Evolutionary conservation across 2,329 filamentous ascomycete genomes (phyloP).

Genomic region (Pezizomycotina sp.): DNA sequence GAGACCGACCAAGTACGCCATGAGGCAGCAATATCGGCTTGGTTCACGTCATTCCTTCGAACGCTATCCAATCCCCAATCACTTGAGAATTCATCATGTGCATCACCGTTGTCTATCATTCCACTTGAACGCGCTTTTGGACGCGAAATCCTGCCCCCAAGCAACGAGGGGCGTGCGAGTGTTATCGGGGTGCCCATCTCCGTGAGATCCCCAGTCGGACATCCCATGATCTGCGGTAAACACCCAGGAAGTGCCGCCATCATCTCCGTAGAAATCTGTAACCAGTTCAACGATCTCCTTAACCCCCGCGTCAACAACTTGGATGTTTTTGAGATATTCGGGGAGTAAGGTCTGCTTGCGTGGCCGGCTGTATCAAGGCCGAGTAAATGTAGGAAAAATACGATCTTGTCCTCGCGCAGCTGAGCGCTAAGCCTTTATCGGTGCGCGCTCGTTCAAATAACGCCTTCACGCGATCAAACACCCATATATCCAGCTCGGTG

Average conservation of each 20-base stretch:
- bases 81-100: conserved; percentile 79
- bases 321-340: conserved; percentile 91
- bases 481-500: conserved; percentile 72
- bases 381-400: conserved; percentile 89
- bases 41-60: conserved; percentile 73
- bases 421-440: conserved; percentile 56
- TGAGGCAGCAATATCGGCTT: conserved; percentile 91
- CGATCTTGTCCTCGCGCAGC: conserved; percentile 65
- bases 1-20: conserved; percentile 78
- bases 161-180: conserved; percentile 82
- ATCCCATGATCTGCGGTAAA: conserved; percentile 98
- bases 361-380: conserved; percentile 87
- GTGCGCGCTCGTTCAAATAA: conserved; percentile 65
- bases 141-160: conserved; percentile 96
- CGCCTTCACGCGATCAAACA: conserved; percentile 82
- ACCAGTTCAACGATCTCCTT: conserved; percentile 66
- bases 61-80: conserved; percentile 75
- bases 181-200: conserved; percentile 93
- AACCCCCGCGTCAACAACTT: conserved; percentile 82
- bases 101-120: conserved; percentile 42
- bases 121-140: conserved; percentile 49
- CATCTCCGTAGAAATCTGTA: conserved; percentile 67
- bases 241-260: conserved; percentile 74
- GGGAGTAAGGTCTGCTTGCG: conserved; percentile 72
- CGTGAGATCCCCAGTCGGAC: conserved; percentile 98